phyloP scores from a whole-genome alignment of 2,329 filamentous ascomycete species.

The Colletotrichum sp. region DNA sequence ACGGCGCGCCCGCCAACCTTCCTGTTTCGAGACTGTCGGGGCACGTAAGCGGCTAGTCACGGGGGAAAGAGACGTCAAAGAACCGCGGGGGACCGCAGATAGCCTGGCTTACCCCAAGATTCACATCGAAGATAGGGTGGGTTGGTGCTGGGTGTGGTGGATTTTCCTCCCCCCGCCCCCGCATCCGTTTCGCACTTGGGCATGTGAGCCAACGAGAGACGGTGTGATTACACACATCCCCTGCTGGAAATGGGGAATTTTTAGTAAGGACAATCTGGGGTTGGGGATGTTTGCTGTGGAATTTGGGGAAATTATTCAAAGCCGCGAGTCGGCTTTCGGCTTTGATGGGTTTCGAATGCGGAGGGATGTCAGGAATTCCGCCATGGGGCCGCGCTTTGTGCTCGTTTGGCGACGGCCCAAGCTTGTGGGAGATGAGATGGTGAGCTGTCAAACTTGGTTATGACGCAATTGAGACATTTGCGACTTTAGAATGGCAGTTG shows the following conservation, averaged over 20 bases:
- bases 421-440: not conserved
- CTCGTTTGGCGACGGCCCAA: slow-evolving; percentile 8
- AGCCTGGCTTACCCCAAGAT: slow-evolving; percentile 13
- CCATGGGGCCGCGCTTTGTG: not conserved
- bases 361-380: not conserved
- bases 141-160: not conserved
- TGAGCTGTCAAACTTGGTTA: not conserved
- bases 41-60: not conserved
- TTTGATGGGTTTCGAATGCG: not conserved
- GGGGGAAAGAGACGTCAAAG: not conserved
- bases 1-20: not conserved
- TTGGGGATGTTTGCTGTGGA: not conserved
- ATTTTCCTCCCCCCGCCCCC: not conserved
- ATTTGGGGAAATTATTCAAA: not conserved
- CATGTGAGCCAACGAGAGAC: slow-evolving; percentile 16
- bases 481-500: not conserved
- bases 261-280: not conserved
- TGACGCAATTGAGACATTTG: not conserved
- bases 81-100: not conserved
- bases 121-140: not conserved
- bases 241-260: not conserved
- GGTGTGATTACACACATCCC: not conserved
- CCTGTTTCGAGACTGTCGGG: not conserved
- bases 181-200: slow-evolving; percentile 4
- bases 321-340: not conserved